A percentile compares a stretch with the other conserved stretches of the same genome.
Conservation (phyloP, 1,284 basidiomycete genomes). For the Mycocalia duriaeana region DNA sequence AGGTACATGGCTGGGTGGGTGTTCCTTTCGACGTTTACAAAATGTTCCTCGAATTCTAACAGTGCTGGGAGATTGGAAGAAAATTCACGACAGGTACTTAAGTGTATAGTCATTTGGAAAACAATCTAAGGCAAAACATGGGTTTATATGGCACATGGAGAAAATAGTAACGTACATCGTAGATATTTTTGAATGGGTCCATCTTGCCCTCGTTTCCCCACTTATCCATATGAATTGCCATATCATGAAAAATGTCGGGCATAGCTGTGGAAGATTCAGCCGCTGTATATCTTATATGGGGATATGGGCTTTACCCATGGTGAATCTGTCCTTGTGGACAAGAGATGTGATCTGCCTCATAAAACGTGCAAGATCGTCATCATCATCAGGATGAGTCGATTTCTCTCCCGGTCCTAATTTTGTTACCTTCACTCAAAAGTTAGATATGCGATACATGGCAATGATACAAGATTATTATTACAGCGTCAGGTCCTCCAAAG, state of each 20-base stretch:
- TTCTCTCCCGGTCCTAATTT: too few species aligned
- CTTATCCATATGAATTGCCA: constrained; percentile 21
- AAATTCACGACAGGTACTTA: constrained; percentile 32
- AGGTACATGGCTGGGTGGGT: constrained; percentile 28
- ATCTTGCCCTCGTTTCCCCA: constrained; percentile 29
- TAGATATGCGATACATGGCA: too few species aligned
- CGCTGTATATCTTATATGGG: too few species aligned
- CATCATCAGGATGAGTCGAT: too few species aligned
- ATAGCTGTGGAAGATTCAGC: too few species aligned
- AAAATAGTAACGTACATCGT: constrained; percentile 29
- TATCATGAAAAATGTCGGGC: too few species aligned
- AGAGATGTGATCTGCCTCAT: background rate
- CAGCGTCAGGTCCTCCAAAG: too few species aligned
- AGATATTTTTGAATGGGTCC: constrained; percentile 31
- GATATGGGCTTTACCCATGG: constrained; percentile 19
- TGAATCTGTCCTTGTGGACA: constrained; percentile 5
- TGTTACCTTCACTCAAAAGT: too few species aligned
- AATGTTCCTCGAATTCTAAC: constrained; percentile 20
- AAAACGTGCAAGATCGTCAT: background rate
- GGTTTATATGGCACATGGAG: too few species aligned
- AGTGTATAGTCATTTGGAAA: constrained; percentile 35
- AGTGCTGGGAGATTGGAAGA: constrained; percentile 24
- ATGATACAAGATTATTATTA: too few species aligned
- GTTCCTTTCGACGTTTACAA: constrained; percentile 28
- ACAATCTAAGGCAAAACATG: constrained; percentile 26